Base-by-base conservation (phyloP, 2,329 filamentous ascomycete species). In the Colletotrichum spinosum region DNA sequence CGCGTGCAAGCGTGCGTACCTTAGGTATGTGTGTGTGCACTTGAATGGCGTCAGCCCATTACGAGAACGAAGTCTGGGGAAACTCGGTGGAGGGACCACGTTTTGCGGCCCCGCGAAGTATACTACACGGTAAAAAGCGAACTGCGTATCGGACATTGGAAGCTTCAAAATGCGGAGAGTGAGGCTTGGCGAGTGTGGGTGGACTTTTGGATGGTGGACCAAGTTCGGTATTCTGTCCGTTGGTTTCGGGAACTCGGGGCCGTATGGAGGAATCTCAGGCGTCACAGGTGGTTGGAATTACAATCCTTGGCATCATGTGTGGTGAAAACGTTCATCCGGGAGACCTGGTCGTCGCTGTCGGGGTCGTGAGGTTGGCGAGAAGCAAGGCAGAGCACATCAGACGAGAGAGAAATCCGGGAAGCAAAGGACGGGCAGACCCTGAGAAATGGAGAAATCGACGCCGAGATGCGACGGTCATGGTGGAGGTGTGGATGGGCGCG, bases 71-170 rank as follows among this genome's bases (percentile, higher is more conserved):
- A 17, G 17, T 65, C 65, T 60, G 65, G 65, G 60, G 65, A 65
- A 67, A 56, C 51, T 35, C 65, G 51, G 65, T 45, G 52, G 51
- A 54, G 60, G 61, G 50, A 41, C 62, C 62, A 65, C 57, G 62
- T 61, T 46, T 49, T n/a, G 44, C 39, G 48, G 25, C 54, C 48
- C 49, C 41, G 39, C 13, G 11, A 38, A 52, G 53, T 46, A 17
- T 17, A 17, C 39, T 17, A 51, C 48, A 63, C 55, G 35, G 55
- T 52, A 61, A 51, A 17, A 17, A 17, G 2, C 0, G 17, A 17
- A 17, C 3, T 17, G 17, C 17, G 17, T 3, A 17, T 17, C 17
- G 17, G 17, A 17, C 17, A 17, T 38, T 39, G 56, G 38, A 55
- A 55, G 53, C 53, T 33, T 63, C 44, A 52, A 49, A 55, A 52